A percentile compares a stretch with the other conserved stretches of the same genome.
These are phyloP conservation scores for Candida quercuum DNA, from an alignment of 805 yeast genomes.

Conservation along the genomic window DNA sequence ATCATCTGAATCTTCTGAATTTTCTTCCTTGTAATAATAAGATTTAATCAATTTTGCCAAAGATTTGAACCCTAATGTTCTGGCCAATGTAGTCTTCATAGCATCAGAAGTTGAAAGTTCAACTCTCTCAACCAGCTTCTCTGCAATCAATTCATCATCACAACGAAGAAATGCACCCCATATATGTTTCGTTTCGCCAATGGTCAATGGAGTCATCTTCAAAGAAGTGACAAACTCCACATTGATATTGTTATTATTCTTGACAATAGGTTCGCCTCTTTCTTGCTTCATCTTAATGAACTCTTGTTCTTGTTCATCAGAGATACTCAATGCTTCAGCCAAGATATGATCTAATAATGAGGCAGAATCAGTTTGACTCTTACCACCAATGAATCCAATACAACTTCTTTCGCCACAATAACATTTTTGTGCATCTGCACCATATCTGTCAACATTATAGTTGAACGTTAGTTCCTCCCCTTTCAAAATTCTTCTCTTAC, in stretches of 20 bases:
- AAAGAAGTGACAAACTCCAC: constrained; percentile 60
- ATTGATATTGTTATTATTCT: constrained; percentile 55
- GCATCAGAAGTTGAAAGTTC: constrained; percentile 44
- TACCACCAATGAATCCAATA: constrained; percentile 92
- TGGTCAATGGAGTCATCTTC: constrained; percentile 42
- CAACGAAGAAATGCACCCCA: constrained; percentile 78
- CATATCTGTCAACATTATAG: constrained; percentile 93
- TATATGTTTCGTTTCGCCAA: constrained; percentile 66
- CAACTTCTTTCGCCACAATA: constrained; percentile 92
- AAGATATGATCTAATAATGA: constrained; percentile 75
- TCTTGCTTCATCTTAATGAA: constrained; percentile 62
- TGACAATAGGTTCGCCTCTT: constrained; percentile 37
- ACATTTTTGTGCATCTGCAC: constrained; percentile 91
- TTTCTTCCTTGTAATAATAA: constrained; percentile 13
- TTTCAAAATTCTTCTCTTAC: constrained; percentile 58
- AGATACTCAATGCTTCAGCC: constrained; percentile 82
- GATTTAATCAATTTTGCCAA: constrained; percentile 53
- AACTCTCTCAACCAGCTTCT: constrained; percentile 65
- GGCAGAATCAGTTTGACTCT: constrained; percentile 92
- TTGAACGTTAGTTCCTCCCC: constrained; percentile 86
- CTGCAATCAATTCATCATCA: constrained; percentile 59
- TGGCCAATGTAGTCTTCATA: constrained; percentile 55
- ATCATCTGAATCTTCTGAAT: constrained; percentile 25
- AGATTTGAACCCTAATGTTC: constrained; percentile 84
- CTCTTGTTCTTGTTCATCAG: constrained; percentile 58